phyloP scores from a whole-genome alignment of 2,329 filamentous ascomycete genomes.

The Fusarium tuaranense region DNA sequence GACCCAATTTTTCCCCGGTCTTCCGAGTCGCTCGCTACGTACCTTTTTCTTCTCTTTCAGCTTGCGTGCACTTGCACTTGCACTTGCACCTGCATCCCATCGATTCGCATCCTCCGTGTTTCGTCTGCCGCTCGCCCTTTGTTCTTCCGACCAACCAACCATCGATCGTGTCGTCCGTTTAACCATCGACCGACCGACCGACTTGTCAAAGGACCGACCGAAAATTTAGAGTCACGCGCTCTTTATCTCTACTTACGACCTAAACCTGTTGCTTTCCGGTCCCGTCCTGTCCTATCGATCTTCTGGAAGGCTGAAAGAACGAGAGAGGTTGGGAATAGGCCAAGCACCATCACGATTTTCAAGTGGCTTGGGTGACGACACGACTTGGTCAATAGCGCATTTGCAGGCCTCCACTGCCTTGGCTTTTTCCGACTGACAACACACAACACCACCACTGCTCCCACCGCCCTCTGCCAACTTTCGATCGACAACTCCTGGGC shows the following conservation, averaged over 20 bases:
- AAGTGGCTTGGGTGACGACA: conserved; percentile 40
- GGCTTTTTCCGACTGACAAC: conserved; percentile 21
- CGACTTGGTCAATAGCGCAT: conserved; percentile 38
- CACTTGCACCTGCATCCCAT: background rate
- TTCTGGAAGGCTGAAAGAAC: conserved; percentile 2
- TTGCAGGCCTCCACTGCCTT: conserved; percentile 33
- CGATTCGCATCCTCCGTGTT: conserved; percentile 13
- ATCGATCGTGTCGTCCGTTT: background rate
- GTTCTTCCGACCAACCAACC: conserved; percentile 3
- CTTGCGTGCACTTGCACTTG: background rate
- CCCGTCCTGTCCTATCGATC: conserved; percentile 1
- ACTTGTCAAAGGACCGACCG: background rate
- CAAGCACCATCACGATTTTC: conserved; percentile 11
- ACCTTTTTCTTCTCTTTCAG: background rate
- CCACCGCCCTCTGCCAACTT: conserved; percentile 1
- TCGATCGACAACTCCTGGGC: conserved; percentile 8
- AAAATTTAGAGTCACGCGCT: background rate
- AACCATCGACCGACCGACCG: background rate
- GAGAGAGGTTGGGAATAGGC: conserved; percentile 25
- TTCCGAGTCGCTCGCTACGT: conserved; percentile 20
- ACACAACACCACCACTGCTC: conserved; percentile 5
- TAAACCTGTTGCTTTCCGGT: background rate
- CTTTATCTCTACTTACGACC: background rate
- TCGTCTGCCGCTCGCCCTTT: conserved; percentile 10
- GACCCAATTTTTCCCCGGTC: conserved; percentile 34